phyloP scores from a whole-genome alignment of 2,329 filamentous ascomycete genomes.

The Ophidiomyces ophidiicola region DNA sequence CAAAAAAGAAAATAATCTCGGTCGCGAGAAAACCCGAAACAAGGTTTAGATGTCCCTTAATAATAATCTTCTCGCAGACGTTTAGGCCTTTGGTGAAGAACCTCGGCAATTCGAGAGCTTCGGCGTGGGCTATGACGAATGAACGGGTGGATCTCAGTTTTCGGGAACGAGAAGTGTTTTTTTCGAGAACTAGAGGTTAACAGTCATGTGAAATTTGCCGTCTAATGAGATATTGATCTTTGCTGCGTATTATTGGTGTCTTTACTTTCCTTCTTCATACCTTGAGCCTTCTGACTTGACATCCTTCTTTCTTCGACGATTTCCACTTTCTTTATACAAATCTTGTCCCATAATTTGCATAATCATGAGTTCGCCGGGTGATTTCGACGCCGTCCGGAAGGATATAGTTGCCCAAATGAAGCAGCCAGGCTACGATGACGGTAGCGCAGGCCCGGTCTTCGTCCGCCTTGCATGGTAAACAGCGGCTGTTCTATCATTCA shows the following conservation, averaged over 20 bases:
- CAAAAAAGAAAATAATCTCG: too few relatives aligned
- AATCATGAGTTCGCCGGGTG: slow-evolving; percentile 28
- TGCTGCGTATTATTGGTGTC: neutral
- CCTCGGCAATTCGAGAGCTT: neutral
- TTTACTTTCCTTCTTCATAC: neutral
- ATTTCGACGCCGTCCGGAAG: slow-evolving; percentile 41
- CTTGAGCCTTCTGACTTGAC: too few relatives aligned
- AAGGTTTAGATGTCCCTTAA: too few relatives aligned
- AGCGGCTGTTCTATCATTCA: slow-evolving; percentile 17
- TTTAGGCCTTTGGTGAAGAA: neutral
- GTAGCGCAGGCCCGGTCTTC: slow-evolving; percentile 51
- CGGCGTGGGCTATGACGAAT: neutral
- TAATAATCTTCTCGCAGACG: too few relatives aligned
- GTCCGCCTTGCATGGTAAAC: slow-evolving; percentile 52
- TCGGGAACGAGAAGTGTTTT: slow-evolving; percentile 1
- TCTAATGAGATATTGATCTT: neutral
- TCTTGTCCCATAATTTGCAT: slow-evolving; percentile 15
- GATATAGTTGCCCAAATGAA: slow-evolving; percentile 44
- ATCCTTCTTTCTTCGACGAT: slow-evolving; percentile 6
- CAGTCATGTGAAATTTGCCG: slow-evolving; percentile 10
- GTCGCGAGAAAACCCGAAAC: too few relatives aligned
- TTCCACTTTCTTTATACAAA: slow-evolving; percentile 9
- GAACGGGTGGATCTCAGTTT: slow-evolving; percentile 6
- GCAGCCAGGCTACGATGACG: slow-evolving; percentile 54
- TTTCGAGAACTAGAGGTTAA: slow-evolving; percentile 2